A percentile compares a stretch with the other conserved stretches of the same genome.
Evolutionary conservation across 1,284 basidiomycete species (phyloP).

Genomic region (Austropuccinia psidii): DNA sequence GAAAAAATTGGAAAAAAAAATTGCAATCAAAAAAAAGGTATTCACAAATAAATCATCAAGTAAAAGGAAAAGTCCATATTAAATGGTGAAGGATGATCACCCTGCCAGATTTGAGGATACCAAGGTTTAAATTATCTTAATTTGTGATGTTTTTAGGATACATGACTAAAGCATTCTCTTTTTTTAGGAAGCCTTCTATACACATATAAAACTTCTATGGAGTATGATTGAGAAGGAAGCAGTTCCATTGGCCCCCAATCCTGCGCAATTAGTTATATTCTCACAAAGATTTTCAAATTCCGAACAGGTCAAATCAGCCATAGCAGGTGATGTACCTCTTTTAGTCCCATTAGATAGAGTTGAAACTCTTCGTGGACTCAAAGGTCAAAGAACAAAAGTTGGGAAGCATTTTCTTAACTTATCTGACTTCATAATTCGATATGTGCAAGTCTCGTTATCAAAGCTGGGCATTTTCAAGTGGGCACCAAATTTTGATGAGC

Average conservation of each 20-base stretch:
- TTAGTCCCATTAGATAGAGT: not conserved
- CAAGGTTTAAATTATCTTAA: not conserved
- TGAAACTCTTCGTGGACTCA: not conserved
- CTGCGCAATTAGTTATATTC: not conserved
- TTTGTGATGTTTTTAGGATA: too few relatives aligned
- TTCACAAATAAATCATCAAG: too few relatives aligned
- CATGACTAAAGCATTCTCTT: not conserved
- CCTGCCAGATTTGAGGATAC: slow-evolving; percentile 1
- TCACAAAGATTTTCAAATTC: not conserved
- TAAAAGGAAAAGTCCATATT: too few relatives aligned
- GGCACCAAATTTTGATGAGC: not conserved
- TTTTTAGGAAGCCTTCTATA: slow-evolving; percentile 16
- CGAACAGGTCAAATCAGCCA: not conserved
- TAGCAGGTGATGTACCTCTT: too few relatives aligned
- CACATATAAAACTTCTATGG: slow-evolving; percentile 21
- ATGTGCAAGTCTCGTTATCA: not conserved
- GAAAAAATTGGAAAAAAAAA: too few relatives aligned
- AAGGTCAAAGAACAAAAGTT: not conserved
- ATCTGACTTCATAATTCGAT: not conserved
- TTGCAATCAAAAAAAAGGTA: too few relatives aligned
- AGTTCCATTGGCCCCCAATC: not conserved
- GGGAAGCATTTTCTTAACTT: not conserved
- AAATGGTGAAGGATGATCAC: not conserved
- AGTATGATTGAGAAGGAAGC: not conserved
- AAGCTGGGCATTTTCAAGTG: not conserved